phyloP scores from a whole-genome alignment of 139 green algal genomes.

The Coelastrella sp. region DNA sequence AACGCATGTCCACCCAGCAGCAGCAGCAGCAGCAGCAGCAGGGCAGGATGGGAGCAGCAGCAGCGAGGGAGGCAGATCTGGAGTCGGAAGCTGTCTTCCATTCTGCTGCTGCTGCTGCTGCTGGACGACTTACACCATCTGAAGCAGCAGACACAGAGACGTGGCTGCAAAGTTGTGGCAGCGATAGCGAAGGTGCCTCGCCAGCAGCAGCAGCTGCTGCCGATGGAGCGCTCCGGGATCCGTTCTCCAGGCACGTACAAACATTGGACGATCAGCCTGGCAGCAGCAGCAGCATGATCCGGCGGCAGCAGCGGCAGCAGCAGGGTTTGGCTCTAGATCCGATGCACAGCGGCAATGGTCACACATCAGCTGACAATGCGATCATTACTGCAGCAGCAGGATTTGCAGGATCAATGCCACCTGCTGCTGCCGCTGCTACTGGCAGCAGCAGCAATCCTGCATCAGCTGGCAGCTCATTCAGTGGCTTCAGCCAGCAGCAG shows the following conservation, averaged over 20 bases:
- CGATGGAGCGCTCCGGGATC: not conserved
- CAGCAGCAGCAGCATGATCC: not conserved
- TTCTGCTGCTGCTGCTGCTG: not conserved
- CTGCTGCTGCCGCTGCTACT: not conserved
- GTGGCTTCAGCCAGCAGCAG: not conserved
- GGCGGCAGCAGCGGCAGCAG: not conserved
- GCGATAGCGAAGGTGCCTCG: no score
- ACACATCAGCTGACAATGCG: not conserved
- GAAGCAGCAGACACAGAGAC: not conserved
- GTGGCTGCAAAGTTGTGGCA: not conserved
- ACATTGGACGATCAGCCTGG: not conserved
- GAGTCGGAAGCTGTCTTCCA: not conserved
- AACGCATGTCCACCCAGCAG: not conserved
- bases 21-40: conserved; percentile 5
- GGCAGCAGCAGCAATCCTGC: not conserved
- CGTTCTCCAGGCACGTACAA: not conserved
- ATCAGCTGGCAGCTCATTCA: not conserved
- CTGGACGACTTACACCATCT: not conserved
- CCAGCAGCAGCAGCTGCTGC: not conserved
- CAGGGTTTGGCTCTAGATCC: not conserved
- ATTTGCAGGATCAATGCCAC: not conserved
- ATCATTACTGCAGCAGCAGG: not conserved
- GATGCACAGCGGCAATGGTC: not conserved
- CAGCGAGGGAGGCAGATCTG: not conserved
- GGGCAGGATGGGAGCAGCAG: not conserved